Conservation (phyloP, 306 rosid genomes). For the Castanospermum australe region DNA sequence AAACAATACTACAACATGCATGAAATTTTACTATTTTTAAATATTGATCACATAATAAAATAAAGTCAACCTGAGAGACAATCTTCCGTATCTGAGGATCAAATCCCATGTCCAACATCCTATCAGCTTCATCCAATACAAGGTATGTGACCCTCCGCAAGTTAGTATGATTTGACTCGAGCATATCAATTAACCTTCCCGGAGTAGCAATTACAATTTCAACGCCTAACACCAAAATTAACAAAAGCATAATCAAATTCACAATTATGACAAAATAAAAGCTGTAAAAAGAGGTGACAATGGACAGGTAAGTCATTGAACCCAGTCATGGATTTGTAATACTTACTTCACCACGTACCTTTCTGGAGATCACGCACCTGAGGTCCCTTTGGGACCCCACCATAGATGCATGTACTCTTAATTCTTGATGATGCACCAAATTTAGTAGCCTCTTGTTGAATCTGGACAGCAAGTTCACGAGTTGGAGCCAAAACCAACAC, state of each 20-base stretch:
- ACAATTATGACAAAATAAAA: conserved; percentile 7
- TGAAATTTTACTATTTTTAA: background rate
- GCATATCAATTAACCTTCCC: conserved; percentile 98
- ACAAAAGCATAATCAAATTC: conserved; percentile 24
- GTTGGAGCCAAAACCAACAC: conserved; percentile 97
- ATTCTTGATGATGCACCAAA: conserved; percentile 97
- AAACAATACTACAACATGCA: conserved; percentile 1
- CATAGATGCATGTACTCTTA: conserved; percentile 94
- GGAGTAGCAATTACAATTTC: conserved; percentile 98
- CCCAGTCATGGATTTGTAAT: conserved; percentile 19
- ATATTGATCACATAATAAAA: conserved; percentile 2
- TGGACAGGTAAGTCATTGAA: background rate
- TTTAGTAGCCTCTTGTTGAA: conserved; percentile 89
- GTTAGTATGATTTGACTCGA: conserved; percentile 96
- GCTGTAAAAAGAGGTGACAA: background rate
- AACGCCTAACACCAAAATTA: conserved; percentile 64
- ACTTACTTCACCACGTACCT: conserved; percentile 62
- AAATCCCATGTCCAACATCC: conserved; percentile 99
- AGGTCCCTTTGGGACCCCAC: conserved; percentile 99
- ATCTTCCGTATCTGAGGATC: conserved; percentile 95
- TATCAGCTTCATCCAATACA: conserved; percentile 96
- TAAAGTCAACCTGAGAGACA: conserved; percentile 78
- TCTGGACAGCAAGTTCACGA: conserved; percentile 97
- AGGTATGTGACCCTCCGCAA: conserved; percentile 96
- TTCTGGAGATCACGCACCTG: conserved; percentile 98